phyloP scores from a whole-genome alignment of 176 grass and related monocot species.

The Zoysia pacifica region DNA sequence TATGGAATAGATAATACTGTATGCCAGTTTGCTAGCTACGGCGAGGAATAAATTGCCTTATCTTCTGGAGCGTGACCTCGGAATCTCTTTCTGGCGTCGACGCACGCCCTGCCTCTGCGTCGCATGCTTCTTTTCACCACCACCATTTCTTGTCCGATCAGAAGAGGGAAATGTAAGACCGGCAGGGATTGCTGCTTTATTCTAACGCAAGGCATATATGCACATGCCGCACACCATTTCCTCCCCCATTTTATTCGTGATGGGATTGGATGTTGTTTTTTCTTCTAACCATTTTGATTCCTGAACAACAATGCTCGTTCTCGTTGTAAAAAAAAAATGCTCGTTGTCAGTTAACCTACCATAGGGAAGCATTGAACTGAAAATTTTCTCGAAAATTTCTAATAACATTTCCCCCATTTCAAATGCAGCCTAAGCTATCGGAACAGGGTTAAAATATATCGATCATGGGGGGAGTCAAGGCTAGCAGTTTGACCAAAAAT shows the following conservation, averaged over 20 bases:
- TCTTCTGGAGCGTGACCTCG: not conserved
- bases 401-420: not conserved
- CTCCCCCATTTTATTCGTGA: too few species aligned
- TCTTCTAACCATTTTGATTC: not conserved
- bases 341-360: not conserved
- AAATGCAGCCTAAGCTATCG: not conserved
- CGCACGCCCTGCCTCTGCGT: too few species aligned
- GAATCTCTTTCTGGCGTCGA: not conserved
- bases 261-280: too few species aligned
- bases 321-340: too few species aligned
- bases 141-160: not conserved
- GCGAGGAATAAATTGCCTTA: not conserved
- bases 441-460: too few species aligned
- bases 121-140: not conserved
- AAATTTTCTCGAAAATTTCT: not conserved
- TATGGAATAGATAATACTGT: not conserved
- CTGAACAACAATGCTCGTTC: too few species aligned
- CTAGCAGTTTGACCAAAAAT: too few species aligned
- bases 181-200: not conserved
- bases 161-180: not conserved
- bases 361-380: not conserved
- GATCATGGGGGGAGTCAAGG: too few species aligned
- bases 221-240: not conserved
- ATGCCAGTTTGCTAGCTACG: not conserved
- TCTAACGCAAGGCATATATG: conserved; percentile 28